A percentile compares a stretch with the other conserved stretches of the same genome.
Evolutionary conservation across 208 protist species (phyloP).

Genomic region (Leptomonas seymouri): DNA sequence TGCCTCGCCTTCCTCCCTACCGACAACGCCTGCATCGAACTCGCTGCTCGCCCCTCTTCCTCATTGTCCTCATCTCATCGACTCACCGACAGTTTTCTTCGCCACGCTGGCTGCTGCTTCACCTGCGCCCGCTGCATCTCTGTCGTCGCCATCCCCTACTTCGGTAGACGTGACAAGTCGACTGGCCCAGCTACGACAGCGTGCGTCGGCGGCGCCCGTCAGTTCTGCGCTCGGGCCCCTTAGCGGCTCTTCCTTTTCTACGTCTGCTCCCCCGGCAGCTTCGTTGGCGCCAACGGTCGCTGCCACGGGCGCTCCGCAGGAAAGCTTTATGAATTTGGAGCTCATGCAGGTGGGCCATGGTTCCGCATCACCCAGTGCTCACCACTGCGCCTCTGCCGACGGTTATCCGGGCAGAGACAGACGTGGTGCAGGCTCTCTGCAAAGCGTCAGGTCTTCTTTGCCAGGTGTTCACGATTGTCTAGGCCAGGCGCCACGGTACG

Average conservation of each 20-base stretch:
- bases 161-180: background rate
- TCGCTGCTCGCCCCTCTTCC: background rate
- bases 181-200: constrained; percentile 17
- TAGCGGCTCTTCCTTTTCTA: background rate
- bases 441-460: no score
- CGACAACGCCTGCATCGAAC: background rate
- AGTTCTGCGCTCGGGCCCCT: background rate
- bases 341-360: constrained; percentile 13
- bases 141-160: background rate
- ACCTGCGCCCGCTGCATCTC: no score
- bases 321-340: constrained; percentile 11
- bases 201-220: background rate
- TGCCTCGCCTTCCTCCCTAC: no score
- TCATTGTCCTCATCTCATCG: background rate
- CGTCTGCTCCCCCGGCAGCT: background rate
- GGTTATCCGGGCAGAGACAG: background rate
- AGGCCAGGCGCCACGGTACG: background rate
- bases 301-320: background rate
- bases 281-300: background rate
- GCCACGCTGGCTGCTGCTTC: no score
- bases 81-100: no score
- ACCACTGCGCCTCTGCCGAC: background rate
- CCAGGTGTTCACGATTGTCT: background rate
- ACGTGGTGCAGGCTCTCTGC: background rate
- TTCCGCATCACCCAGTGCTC: background rate